phyloP scores from a whole-genome alignment of 345 rosid genomes.

The Syzygium aromaticum region DNA sequence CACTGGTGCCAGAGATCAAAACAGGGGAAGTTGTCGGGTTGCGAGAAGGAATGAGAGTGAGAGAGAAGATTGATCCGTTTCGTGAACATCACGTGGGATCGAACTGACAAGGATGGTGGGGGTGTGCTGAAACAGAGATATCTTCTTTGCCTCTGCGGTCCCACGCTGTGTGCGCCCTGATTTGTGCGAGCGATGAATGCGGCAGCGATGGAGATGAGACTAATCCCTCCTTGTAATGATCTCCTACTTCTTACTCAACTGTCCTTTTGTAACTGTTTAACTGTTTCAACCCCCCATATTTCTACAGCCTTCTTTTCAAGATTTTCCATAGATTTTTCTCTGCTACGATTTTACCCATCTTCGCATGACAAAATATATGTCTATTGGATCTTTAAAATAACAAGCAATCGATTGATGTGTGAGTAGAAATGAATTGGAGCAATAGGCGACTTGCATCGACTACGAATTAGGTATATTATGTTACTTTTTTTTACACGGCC shows the following conservation, averaged over 20 bases:
- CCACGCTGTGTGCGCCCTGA: not conserved
- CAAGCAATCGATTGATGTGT: not conserved
- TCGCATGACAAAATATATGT: not conserved
- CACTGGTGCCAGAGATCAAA: not conserved
- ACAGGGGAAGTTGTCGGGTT: not conserved
- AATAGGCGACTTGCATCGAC: not conserved
- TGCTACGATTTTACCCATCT: not conserved
- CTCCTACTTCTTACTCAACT: not conserved
- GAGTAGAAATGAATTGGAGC: not conserved
- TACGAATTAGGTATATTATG: not conserved
- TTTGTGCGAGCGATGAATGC: not conserved
- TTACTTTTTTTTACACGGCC: not conserved
- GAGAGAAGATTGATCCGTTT: not conserved
- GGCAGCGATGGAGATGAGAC: not conserved
- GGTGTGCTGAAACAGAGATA: not conserved
- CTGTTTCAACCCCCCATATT: not conserved
- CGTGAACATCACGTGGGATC: not conserved
- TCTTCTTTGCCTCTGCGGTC: not conserved
- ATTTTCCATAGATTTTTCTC: not conserved
- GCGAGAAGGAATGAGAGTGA: not conserved
- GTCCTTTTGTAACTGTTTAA: not conserved
- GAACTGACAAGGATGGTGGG: not conserved
- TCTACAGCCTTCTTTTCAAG: not conserved
- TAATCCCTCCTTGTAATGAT: not conserved
- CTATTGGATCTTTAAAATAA: not conserved